Evolutionary conservation across 1,284 basidiomycete genomes (phyloP).

Genomic region (Tremellales sp.): DNA sequence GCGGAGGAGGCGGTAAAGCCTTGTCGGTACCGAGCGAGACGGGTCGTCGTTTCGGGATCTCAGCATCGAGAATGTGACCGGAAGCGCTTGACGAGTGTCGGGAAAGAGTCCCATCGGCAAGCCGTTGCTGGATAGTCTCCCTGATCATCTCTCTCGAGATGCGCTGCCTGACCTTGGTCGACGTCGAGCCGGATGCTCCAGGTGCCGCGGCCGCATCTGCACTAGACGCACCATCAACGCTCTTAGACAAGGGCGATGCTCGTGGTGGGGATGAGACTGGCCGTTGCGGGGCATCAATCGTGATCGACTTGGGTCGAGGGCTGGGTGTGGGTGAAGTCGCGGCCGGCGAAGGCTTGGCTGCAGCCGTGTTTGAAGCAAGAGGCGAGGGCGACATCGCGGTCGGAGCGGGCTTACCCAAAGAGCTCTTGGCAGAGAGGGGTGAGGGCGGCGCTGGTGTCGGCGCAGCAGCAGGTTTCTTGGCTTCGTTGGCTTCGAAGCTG

Average conservation of each 20-base stretch:
- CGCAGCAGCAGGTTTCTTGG: not conserved
- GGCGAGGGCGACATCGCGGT: too few species aligned
- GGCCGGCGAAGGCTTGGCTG: not conserved
- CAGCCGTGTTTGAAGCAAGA: too few species aligned
- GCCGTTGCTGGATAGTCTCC: slow-evolving; percentile 41
- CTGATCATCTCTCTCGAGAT: slow-evolving; percentile 47
- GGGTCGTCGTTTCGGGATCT: not conserved
- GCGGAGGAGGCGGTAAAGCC: slow-evolving; percentile 19
- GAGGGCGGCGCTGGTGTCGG: too few species aligned
- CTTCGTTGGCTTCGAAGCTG: not conserved
- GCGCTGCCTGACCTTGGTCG: slow-evolving; percentile 40
- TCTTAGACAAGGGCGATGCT: not conserved
- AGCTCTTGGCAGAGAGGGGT: too few species aligned
- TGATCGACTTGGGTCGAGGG: not conserved
- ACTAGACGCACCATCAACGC: not conserved
- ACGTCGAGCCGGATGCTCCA: slow-evolving; percentile 20
- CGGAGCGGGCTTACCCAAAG: not conserved
- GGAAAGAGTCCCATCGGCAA: slow-evolving; percentile 34
- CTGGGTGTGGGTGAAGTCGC: not conserved
- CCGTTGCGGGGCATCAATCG: not conserved
- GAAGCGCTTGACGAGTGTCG: slow-evolving; percentile 11
- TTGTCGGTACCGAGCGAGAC: slow-evolving; percentile 4
- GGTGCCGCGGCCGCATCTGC: not conserved
- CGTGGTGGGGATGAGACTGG: not conserved
- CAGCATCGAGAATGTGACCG: slow-evolving; percentile 4